A percentile compares a stretch with the other conserved stretches of the same genome.
phyloP scores from a whole-genome alignment of 2,329 filamentous ascomycete genomes.

The Monosporascus sp. region DNA sequence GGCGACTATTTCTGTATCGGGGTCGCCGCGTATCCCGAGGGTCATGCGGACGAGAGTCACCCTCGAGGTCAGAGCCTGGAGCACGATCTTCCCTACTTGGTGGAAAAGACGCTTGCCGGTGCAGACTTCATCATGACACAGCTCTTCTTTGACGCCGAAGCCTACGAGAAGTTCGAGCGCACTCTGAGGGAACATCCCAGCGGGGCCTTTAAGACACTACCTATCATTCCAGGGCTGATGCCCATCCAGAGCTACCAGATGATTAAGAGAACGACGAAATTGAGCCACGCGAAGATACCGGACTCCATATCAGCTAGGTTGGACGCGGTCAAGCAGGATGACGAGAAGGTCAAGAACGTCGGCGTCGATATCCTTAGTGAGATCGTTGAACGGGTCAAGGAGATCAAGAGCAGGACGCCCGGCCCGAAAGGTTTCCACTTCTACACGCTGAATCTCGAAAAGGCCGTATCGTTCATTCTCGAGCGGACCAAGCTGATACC shows the following conservation, averaged over 20 bases:
- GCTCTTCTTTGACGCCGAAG: slow-evolving; percentile 85
- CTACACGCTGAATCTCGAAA: slow-evolving; percentile 94
- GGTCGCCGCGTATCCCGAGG: slow-evolving; percentile 91
- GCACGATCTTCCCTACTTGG: slow-evolving; percentile 78
- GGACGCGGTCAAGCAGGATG: slow-evolving; percentile 69
- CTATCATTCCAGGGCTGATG: slow-evolving; percentile 93
- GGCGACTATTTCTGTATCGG: slow-evolving; percentile 96
- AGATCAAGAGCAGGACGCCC: slow-evolving; percentile 49
- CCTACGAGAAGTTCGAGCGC: slow-evolving; percentile 75
- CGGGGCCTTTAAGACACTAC: slow-evolving; percentile 76
- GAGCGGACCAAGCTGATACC: slow-evolving; percentile 83
- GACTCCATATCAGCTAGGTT: slow-evolving; percentile 62
- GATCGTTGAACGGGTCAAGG: slow-evolving; percentile 72
- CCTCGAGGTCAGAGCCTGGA: slow-evolving; percentile 65
- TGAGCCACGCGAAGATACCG: slow-evolving; percentile 84
- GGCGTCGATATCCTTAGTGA: slow-evolving; percentile 81
- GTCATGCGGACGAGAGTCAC: slow-evolving; percentile 85
- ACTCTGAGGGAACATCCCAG: slow-evolving; percentile 74
- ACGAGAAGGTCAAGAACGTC: slow-evolving; percentile 73
- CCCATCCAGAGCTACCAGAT: slow-evolving; percentile 97
- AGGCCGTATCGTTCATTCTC: slow-evolving; percentile 88
- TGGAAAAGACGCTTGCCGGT: slow-evolving; percentile 86
- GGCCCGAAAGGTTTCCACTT: slow-evolving; percentile 85
- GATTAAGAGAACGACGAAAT: slow-evolving; percentile 85
- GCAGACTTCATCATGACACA: slow-evolving; percentile 99